Evolutionary conservation across 1,139 yeast genomes (phyloP), one percentile per base, ranked within the genome.

Genomic region (Saccharomyces hybrid): DNA sequence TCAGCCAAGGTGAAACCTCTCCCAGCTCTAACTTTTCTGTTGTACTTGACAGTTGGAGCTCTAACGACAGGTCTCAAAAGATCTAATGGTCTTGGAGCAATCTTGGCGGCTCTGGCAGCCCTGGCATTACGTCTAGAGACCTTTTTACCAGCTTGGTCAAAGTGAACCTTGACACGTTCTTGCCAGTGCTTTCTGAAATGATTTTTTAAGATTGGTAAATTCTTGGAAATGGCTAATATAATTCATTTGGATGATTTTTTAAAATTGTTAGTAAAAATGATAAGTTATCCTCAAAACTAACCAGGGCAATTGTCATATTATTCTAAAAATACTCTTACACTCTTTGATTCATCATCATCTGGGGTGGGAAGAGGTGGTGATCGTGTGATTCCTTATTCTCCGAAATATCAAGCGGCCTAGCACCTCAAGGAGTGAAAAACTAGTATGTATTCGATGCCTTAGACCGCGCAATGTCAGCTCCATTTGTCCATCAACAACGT

Each of bases 101-200:
- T 80, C 77, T 81, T 81, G 73, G 97, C 96, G 70, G 97, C 96
- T 83, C 88, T 90, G 74, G 86, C 74, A 76, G 88, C 88, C 81
- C 99, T 88, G 69, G 96, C 86, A 70, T 81, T 82, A 83, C 99
- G 88, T 86, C 99, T 89, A 68, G 95, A 83, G 74, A 82, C 91
- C 86, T 93, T 93, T 86, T 90, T 89, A 78, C 98, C 98, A 73
- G 98, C 96, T 83, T 93, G 66, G 62, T 60, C 61, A 52, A 58
- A 59, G 61, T 59, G 62, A 50, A 89, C 96, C 79, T 83, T 88
- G 84, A 93, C 99, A 78, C 99, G 89, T 81, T 88, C 96, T 83
- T 93, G 98, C 99, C 99, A 93, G 96, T 90, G 93, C 88, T 93
- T 93, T 84, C 95, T 86, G 89, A 88, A 88, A 82, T 88, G 96